Conservation (phyloP, 73 alveolate genomes). For the Uronychia setigera region DNA sequence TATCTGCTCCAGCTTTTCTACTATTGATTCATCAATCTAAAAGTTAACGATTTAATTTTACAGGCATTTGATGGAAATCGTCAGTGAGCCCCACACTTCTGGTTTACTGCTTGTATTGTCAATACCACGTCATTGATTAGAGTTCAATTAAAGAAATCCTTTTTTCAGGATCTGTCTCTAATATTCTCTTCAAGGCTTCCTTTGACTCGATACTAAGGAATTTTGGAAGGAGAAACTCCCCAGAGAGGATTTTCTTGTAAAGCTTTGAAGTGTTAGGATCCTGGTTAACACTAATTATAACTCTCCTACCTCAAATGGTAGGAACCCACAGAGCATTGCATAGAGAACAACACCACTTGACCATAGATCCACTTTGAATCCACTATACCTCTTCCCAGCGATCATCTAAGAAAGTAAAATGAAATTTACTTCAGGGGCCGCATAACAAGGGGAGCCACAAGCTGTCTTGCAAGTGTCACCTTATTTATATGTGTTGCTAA, state of each 20-base stretch:
- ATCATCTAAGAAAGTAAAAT: no score
- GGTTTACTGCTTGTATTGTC: slow-evolving; percentile 50
- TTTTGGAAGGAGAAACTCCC: no score
- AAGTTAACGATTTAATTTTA: no score
- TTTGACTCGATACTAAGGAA: slow-evolving; percentile 72
- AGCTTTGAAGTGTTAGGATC: no score
- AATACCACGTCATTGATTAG: background rate
- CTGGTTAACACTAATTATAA: no score
- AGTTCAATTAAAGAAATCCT: background rate
- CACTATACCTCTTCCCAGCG: slow-evolving; percentile 38
- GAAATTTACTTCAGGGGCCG: slow-evolving; percentile 55
- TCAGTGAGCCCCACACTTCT: no score
- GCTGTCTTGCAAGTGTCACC: slow-evolving; percentile 31
- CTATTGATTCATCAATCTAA: slow-evolving; percentile 44
- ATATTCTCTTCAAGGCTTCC: slow-evolving; percentile 71
- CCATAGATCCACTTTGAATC: slow-evolving; percentile 1
- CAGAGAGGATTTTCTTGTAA: no score
- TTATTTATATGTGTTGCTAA: slow-evolving; percentile 13
- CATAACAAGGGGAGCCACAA: slow-evolving; percentile 44
- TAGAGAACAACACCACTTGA: no score
- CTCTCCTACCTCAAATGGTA: no score
- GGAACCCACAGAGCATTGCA: no score
- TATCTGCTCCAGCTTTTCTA: slow-evolving; percentile 36
- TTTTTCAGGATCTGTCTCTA: slow-evolving; percentile 67
- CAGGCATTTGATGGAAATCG: slow-evolving; percentile 66